These are phyloP conservation scores for Rubia peregrina DNA, from an alignment of 305 asterid genomes.

Conservation along the genomic window DNA sequence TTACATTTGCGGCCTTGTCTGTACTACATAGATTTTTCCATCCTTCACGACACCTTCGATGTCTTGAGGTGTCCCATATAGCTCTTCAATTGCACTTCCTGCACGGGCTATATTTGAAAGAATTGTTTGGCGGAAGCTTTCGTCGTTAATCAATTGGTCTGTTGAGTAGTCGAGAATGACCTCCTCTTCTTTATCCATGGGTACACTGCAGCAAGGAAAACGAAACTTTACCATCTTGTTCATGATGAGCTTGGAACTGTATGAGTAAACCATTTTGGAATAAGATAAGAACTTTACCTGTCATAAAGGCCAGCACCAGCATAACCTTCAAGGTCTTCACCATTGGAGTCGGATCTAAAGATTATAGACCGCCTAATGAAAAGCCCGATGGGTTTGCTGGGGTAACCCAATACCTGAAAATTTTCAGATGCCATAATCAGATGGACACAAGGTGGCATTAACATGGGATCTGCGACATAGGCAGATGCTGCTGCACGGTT, in stretches of 20 bases:
- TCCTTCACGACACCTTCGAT: constrained; percentile 95
- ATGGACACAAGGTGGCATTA: not conserved
- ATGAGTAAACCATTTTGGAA: not conserved
- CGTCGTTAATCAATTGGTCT: constrained; percentile 57
- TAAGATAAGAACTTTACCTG: constrained; percentile 41
- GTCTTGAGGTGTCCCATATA: constrained; percentile 89
- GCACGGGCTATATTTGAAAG: constrained; percentile 78
- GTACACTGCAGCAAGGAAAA: constrained; percentile 55
- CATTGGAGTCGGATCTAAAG: constrained; percentile 98
- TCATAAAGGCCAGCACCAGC: constrained; percentile 99
- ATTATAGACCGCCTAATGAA: constrained; percentile 72
- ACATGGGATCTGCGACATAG: not conserved
- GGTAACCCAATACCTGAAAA: constrained; percentile 90
- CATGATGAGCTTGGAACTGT: not conserved
- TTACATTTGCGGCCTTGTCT: constrained; percentile 98
- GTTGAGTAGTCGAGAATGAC: constrained; percentile 76
- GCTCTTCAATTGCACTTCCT: constrained; percentile 76
- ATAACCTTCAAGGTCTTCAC: constrained; percentile 99
- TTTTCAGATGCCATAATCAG: constrained; percentile 11
- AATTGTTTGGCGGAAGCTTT: constrained; percentile 52
- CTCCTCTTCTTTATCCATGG: constrained; percentile 92
- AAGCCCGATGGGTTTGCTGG: constrained; percentile 98
- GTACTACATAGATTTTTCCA: constrained; percentile 86
- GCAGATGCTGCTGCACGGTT: not conserved
- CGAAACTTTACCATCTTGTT: not conserved